A percentile compares a stretch with the other conserved stretches of the same genome.
Conservation (phyloP, 2,329 filamentous ascomycete species). For the Fusarium ambrosium region DNA sequence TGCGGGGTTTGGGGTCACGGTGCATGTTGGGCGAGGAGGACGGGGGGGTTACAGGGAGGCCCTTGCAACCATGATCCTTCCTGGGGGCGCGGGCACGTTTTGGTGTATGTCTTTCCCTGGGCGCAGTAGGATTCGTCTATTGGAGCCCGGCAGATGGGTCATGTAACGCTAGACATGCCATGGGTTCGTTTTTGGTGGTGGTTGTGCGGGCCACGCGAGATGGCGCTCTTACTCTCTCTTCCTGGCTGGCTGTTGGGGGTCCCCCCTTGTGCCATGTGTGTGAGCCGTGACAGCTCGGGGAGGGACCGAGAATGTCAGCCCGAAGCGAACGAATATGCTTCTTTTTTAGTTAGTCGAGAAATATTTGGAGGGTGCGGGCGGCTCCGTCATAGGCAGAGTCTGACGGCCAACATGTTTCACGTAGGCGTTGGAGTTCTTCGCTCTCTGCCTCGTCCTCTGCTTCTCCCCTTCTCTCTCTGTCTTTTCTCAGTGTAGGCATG, state of each 20-base stretch:
- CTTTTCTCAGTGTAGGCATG: neutral
- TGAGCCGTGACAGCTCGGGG: constrained; percentile 19
- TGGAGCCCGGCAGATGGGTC: constrained; percentile 39
- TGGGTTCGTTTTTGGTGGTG: constrained; percentile 22
- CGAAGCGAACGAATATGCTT: constrained; percentile 4
- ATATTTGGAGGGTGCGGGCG: constrained; percentile 7
- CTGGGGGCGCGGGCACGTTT: neutral
- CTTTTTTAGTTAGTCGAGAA: constrained; percentile 9
- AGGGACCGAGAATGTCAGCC: constrained; percentile 8
- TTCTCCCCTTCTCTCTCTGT: neutral
- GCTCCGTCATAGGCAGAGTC: constrained; percentile 2
- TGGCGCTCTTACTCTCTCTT: constrained; percentile 31
- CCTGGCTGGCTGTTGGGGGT: constrained; percentile 23
- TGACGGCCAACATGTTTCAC: neutral
- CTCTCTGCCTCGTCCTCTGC: neutral
- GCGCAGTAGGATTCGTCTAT: constrained; percentile 14
- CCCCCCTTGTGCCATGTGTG: constrained; percentile 36
- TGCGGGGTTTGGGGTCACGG: constrained; percentile 28
- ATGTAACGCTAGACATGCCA: constrained; percentile 43
- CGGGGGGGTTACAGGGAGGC: constrained; percentile 5
- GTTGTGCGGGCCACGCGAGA: constrained; percentile 48
- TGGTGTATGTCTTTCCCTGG: neutral
- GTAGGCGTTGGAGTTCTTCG: neutral
- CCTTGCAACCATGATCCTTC: constrained; percentile 24
- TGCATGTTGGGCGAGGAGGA: constrained; percentile 5